Conservation (phyloP, 2,329 filamentous ascomycete genomes). For the Aspergillus uvarum region DNA sequence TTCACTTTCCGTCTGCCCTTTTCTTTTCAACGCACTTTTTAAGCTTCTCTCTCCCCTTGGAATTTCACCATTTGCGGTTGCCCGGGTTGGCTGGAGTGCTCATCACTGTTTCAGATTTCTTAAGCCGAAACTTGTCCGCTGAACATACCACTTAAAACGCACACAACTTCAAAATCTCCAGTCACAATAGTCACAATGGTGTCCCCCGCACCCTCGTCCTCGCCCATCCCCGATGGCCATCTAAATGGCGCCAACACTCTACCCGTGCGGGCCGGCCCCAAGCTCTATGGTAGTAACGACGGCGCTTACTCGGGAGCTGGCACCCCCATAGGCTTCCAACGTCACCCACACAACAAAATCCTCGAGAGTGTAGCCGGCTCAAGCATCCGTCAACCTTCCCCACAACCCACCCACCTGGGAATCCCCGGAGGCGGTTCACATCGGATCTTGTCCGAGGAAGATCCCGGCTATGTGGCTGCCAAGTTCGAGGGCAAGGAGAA, state of each 20-base stretch:
- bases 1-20: neutral
- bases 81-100: neutral
- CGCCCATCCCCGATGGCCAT: constrained; percentile 26
- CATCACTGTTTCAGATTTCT: neutral
- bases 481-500: constrained; percentile 89
- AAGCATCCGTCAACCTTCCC: constrained; percentile 70
- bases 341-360: constrained; percentile 55
- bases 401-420: constrained; percentile 82
- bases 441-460: constrained; percentile 79
- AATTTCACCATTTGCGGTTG: neutral
- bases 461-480: constrained; percentile 90
- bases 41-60: neutral
- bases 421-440: constrained; percentile 62
- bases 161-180: neutral
- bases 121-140: constrained; percentile 6
- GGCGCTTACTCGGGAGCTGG: constrained; percentile 37
- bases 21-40: neutral
- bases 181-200: constrained; percentile 26
- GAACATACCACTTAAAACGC: neutral
- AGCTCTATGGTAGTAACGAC: constrained; percentile 35
- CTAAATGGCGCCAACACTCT: constrained; percentile 29
- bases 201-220: constrained; percentile 29
- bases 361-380: constrained; percentile 55
- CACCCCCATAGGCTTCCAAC: constrained; percentile 45
- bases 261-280: constrained; percentile 31